Evolutionary conservation across 352 stramenopile genomes (phyloP), one percentile per base, ranked within the genome.

Genomic region (Globisporangium spinosum): DNA sequence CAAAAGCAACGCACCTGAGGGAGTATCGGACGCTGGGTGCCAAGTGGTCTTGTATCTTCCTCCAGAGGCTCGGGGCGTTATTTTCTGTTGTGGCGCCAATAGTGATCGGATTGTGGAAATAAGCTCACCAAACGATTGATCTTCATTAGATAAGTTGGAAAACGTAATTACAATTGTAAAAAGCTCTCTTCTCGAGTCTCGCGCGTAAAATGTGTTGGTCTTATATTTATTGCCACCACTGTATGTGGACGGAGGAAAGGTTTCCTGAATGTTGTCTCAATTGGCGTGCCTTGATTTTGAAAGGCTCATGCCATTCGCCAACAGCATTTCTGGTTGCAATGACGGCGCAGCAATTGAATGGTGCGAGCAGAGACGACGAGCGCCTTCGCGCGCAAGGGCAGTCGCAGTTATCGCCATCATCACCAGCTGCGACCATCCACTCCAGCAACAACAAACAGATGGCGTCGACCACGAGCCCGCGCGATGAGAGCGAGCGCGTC

Each of bases 401-500:
- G 58, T 13, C 34, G 22, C 35, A 35, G 15, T 10, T 43, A 34
- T 32, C 38, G 9, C 3, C 58, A 23, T 13, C n/a, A 23, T 13
- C n/a, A 23, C 5, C 58, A 54, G 38, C 17, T 20, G 27, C 7
- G 10, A 27, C 17, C 12, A 54, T 15, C 35, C 17, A 13, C 1
- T 12, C 1, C 40, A 27, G 9, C 17, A 40, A 0, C 22, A 53
- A 8, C 9, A 56, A 38, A 15, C 38, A 54, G 40, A 69, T 64
- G 64, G 13, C 29, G 43, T 17, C 20, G 10, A 23, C 29, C 4
- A 47, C 23, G 64, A 70, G 56, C n/a, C 32, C 57, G 3, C 47
- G 65, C n/a, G 58, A 70, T 23, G 57, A 65, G 57, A 58, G 25
- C 47, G 57, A 70, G 34, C 59, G 65, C 58, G 47, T 49, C n/a